Evolutionary conservation across 2,329 filamentous ascomycete species (phyloP).

Genomic region (Apiospora kogelbergensis): DNA sequence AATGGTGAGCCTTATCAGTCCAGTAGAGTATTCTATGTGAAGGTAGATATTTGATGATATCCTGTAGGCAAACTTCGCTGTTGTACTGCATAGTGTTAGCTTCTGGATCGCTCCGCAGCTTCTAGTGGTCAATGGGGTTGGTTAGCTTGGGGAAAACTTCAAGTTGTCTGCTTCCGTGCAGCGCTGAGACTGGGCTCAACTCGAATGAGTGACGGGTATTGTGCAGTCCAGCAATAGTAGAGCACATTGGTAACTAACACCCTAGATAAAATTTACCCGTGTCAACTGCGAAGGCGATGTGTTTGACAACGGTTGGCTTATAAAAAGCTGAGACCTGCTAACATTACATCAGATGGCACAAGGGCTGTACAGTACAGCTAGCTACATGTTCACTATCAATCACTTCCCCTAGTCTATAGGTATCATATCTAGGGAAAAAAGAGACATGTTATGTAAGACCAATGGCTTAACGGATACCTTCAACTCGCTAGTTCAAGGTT

Average conservation of each 20-base stretch:
- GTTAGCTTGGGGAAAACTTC: neutral
- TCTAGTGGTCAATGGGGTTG: neutral
- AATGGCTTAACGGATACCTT: neutral
- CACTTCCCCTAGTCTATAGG: neutral
- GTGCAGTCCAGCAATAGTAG: neutral
- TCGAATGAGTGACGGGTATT: no score
- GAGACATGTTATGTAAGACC: neutral
- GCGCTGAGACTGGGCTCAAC: neutral
- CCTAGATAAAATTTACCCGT: neutral
- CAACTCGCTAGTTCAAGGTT: neutral
- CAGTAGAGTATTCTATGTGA: neutral
- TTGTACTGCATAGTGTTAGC: neutral
- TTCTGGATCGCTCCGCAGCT: neutral
- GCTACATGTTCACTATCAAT: neutral
- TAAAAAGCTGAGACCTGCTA: neutral
- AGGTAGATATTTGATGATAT: neutral
- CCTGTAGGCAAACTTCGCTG: neutral
- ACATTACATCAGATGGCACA: neutral
- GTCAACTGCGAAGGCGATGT: neutral
- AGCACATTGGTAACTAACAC: neutral
- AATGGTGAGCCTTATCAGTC: neutral
- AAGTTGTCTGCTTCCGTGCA: neutral
- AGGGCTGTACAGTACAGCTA: neutral
- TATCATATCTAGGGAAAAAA: neutral
- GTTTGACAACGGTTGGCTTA: neutral